These are phyloP conservation scores for Aspergillus phoenicis DNA, from an alignment of 2,329 filamentous ascomycete genomes.

Conservation along the genomic window DNA sequence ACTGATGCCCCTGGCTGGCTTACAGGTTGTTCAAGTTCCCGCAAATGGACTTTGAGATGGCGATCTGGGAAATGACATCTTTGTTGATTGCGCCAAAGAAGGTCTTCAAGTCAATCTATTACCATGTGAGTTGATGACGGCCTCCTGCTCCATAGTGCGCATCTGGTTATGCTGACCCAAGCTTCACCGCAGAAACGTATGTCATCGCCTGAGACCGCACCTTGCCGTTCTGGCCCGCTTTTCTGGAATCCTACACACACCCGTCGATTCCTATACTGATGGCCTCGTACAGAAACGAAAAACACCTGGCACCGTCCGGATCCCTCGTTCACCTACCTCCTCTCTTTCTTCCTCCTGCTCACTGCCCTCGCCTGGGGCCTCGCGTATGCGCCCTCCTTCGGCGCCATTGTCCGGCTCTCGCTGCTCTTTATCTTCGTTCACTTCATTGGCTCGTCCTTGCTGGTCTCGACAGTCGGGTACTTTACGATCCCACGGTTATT, in stretches of 20 bases:
- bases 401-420: slow-evolving; percentile 51
- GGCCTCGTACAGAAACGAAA: slow-evolving; percentile 59
- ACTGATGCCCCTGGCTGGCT: slow-evolving; percentile 17
- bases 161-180: background rate
- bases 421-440: slow-evolving; percentile 57
- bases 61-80: slow-evolving; percentile 72
- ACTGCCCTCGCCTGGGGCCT: slow-evolving; percentile 62
- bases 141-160: background rate
- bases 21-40: slow-evolving; percentile 68
- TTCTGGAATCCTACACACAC: background rate
- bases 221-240: background rate
- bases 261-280: background rate
- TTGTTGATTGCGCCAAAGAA: slow-evolving; percentile 70
- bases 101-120: slow-evolving; percentile 71
- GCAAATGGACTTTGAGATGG: slow-evolving; percentile 75
- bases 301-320: slow-evolving; percentile 71
- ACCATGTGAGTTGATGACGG: slow-evolving; percentile 57
- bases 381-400: slow-evolving; percentile 52
- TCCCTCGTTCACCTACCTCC: slow-evolving; percentile 69
- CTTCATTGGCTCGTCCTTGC: slow-evolving; percentile 62
- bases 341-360: slow-evolving; percentile 65
- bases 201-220: slow-evolving; percentile 11
- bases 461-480: slow-evolving; percentile 64
- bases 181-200: slow-evolving; percentile 43
- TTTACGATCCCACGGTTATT: slow-evolving; percentile 65